Evolutionary conservation across 106 monocot species (phyloP).

Genomic region (Phalaenopsis equestris): DNA sequence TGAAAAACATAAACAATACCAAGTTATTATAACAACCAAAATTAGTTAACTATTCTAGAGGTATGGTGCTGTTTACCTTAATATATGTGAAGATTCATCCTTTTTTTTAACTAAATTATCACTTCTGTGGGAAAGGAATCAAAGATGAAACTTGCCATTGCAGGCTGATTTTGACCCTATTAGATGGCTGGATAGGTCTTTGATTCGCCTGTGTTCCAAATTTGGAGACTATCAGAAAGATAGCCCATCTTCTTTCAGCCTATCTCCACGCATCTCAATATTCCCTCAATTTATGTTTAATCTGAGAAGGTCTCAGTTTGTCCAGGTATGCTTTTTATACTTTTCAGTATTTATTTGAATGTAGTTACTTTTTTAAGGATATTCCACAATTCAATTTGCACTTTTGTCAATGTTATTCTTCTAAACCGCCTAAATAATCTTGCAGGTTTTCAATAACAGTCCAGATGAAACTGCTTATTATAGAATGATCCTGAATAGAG

Average conservation of each 20-base stretch:
- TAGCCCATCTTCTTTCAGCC: slow-evolving; percentile 75
- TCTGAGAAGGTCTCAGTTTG: slow-evolving; percentile 93
- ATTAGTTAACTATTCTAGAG: neutral
- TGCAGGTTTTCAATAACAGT: slow-evolving; percentile 89
- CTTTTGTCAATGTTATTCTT: neutral
- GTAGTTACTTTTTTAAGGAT: neutral
- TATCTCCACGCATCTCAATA: slow-evolving; percentile 87
- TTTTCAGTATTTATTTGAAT: neutral
- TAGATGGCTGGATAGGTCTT: slow-evolving; percentile 89
- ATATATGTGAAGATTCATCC: neutral
- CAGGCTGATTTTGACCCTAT: slow-evolving; percentile 97
- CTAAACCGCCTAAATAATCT: neutral
- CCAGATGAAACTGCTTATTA: slow-evolving; percentile 99
- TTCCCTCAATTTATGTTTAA: slow-evolving; percentile 96
- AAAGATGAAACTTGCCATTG: slow-evolving; percentile 1
- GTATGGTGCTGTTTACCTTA: neutral
- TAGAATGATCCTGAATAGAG: slow-evolving; percentile 82
- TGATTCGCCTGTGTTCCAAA: slow-evolving; percentile 81
- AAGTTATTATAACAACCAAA: neutral
- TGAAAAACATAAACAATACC: neutral
- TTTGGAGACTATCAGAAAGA: slow-evolving; percentile 97
- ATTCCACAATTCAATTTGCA: slow-evolving; percentile 1
- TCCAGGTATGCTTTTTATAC: slow-evolving; percentile 50
- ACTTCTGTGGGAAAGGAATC: neutral
- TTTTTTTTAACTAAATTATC: neutral